Evolutionary conservation across 2,329 filamentous ascomycete species (phyloP), one percentile per base, ranked within the genome.

Genomic region (Colletotrichum liaoningense): DNA sequence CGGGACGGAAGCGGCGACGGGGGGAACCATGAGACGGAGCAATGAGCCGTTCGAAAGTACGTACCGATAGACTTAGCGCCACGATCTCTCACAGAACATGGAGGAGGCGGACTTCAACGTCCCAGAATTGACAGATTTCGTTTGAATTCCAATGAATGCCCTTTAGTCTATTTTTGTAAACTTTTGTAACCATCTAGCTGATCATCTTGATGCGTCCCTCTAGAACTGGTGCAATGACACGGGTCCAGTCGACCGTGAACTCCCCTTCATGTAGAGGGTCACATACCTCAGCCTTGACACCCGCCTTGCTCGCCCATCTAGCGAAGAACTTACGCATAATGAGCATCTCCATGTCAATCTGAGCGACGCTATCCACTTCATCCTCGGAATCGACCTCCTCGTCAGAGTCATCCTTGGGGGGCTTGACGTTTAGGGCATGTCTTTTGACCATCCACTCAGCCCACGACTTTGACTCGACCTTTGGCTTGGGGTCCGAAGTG

Each of bases 161-260:
- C 3, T 22, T 70, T 65, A 38, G n/a, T 46, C 14, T 35, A 24
- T 24, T 52, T 63, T 24, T 63, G 55, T 11, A 0, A 49, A 49
- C 19, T 22, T n/a, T 49, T 57, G 12, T 8, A 22, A 30, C 33
- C 24, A 5, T 66, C 30, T 72, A 68, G 28, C 71, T 78, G 3
- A 88, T 79, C 80, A 87, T 88, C 38, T 80, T 81, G 55, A 97
- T 97, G 60, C 95, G 89, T 1, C 94, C 94, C 80, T 97, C 95
- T 9, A 96, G 74, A 69, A 89, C 88, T 1, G 95, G 95, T 68
- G 92, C 90, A 80, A 97, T 95, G 1, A 94, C 93, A 74, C 89
- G 90, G 9, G 94, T 96, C 94, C 95, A 97, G 75, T 92, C 88
- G 38, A 93, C 91, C 63, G 91, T 88, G 57, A 86, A 86, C 73